These are phyloP conservation scores for Thelephora ganbajun DNA, from an alignment of 768 basidiomycete genomes.

Conservation along the genomic window DNA sequence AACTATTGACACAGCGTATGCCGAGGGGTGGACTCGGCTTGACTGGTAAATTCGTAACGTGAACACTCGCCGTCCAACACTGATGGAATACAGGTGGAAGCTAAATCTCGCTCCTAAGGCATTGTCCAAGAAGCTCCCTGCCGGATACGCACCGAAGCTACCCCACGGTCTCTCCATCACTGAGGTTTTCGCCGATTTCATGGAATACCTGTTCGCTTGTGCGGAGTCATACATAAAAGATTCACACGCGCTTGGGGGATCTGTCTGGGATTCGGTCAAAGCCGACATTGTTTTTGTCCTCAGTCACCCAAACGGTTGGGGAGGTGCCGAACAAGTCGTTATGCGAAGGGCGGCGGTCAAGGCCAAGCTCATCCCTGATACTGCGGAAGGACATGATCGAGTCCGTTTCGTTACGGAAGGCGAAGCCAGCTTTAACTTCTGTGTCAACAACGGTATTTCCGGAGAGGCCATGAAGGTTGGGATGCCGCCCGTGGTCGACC, in stretches of 20 bases:
- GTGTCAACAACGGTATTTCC: slow-evolving; percentile 32
- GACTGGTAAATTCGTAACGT: not conserved
- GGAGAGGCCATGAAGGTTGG: slow-evolving; percentile 22
- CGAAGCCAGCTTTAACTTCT: slow-evolving; percentile 48
- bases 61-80: not conserved
- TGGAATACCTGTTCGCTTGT: slow-evolving; percentile 30
- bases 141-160: slow-evolving; percentile 12
- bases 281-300: slow-evolving; percentile 34
- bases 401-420: slow-evolving; percentile 48
- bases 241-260: slow-evolving; percentile 26
- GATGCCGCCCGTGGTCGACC: not conserved
- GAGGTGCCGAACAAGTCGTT: slow-evolving; percentile 39
- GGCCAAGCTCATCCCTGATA: slow-evolving; percentile 36
- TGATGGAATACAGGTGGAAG: not conserved
- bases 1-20: not conserved
- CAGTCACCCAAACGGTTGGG: slow-evolving; percentile 56
- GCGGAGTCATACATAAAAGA: slow-evolving; percentile 33
- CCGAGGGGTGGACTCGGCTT: not conserved
- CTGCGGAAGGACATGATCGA: slow-evolving; percentile 23
- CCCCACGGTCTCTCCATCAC: slow-evolving; percentile 27
- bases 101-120: not conserved
- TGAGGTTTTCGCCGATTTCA: slow-evolving; percentile 33
- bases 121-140: not conserved
- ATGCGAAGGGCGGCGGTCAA: slow-evolving; percentile 39
- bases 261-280: slow-evolving; percentile 32